Base-by-base conservation (phyloP, 1,284 basidiomycete species). In the Pulveroboletus sp. region DNA sequence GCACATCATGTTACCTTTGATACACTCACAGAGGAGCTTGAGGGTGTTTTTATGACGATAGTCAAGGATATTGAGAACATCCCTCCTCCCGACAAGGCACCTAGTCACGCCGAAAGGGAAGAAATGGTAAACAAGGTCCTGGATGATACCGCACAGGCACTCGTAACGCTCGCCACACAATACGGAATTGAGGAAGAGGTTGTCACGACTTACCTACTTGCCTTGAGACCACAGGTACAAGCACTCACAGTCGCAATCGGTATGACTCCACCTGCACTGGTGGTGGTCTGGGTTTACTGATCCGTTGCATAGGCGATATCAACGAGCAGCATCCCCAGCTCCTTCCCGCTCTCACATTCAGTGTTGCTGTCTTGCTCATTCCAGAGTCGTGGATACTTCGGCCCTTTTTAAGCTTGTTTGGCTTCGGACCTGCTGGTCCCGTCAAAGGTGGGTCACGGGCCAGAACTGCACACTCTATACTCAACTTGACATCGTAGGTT, bases 381-480 rank as follows among this genome's bases (percentile, higher is more conserved):
- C 63, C 57, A 1, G 35, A 65, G 11, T 28, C 29, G 11, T 64
- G 63, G 62, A 46, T 65, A 14, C 57, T 64, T 1, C 7, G 31
- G 10, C 54, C 58, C 0, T 49, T 64, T 3, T 7, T 64, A 10
- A 52, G 58, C 2, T 4, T 65, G 22, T 54, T 65, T 36, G 62
- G 64, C 11, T 64, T 57, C 3, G 64, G 62, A 9, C 62, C 54
- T 29, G 4, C 18, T 2, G 64, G 63, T 10, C 58, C 61, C 12
- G 20, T 66, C 5, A 54, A 56, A 54, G 64, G 62, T 65, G 18
- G 2, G 53, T 17, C 12, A 36, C 11, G 25, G 4, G 5, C 18
- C 2, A 4, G 4, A 10, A 17, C 15, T 5, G 4, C 31, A 20
- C 26, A 4, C 7, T 40, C 25, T 2, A 25, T 18, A 15, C 17